A percentile compares a stretch with the other conserved stretches of the same genome.
Evolutionary conservation across 495 filamentous ascomycete species (phyloP).

Genomic region (Melanomma pulvis-pyrius): DNA sequence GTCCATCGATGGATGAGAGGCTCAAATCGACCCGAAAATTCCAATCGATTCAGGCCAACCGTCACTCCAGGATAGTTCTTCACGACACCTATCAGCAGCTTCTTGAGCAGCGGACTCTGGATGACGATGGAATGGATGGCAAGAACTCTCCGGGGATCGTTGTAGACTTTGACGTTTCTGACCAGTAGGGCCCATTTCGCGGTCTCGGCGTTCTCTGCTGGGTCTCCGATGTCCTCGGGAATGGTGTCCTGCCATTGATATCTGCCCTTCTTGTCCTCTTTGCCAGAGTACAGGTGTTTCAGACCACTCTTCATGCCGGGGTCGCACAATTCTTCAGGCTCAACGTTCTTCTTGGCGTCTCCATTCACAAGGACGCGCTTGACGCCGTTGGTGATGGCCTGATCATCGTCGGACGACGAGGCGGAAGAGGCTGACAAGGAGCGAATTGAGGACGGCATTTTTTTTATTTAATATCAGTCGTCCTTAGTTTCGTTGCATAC

Average conservation of each 20-base stretch:
- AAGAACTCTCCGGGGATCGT: constrained; percentile 63
- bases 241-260: constrained; percentile 48
- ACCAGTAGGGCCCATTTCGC: constrained; percentile 58
- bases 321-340: constrained; percentile 20
- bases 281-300: constrained; percentile 41
- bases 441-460: not conserved
- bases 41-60: constrained; percentile 59
- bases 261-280: constrained; percentile 48
- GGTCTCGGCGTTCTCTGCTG: constrained; percentile 56
- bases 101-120: constrained; percentile 65
- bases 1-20: constrained; percentile 71
- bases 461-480: not conserved
- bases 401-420: constrained; percentile 23
- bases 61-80: constrained; percentile 68
- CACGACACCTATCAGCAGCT: constrained; percentile 58
- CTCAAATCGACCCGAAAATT: constrained; percentile 63
- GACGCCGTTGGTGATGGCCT: constrained; percentile 1
- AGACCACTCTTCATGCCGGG: constrained; percentile 35
- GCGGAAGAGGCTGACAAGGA: not conserved
- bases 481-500: not conserved
- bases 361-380: constrained; percentile 7
- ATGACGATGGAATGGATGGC: constrained; percentile 65
- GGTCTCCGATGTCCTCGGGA: constrained; percentile 52
- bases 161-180: constrained; percentile 56
- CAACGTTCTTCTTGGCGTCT: constrained; percentile 4